A percentile compares a stretch with the other conserved stretches of the same genome.
phyloP scores from a whole-genome alignment of 345 rosid species.

The Balakata baccata region DNA sequence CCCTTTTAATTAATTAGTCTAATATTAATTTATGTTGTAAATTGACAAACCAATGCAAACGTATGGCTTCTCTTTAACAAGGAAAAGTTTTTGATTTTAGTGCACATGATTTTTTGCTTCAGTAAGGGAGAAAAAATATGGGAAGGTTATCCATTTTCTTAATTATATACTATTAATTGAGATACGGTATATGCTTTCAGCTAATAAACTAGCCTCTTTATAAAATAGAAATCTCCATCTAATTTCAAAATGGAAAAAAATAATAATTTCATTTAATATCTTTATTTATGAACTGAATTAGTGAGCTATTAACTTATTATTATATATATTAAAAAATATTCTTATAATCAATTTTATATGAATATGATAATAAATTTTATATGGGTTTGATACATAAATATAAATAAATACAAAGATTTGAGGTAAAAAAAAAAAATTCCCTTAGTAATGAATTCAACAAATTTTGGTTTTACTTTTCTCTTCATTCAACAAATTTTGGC shows the following conservation, averaged over 20 bases:
- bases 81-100: background rate
- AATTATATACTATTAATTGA: background rate
- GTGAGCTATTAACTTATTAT: too few species aligned
- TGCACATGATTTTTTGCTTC: slow-evolving; percentile 11
- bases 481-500: background rate
- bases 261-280: too few species aligned
- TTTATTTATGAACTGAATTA: too few species aligned
- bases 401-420: too few species aligned
- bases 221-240: too few species aligned
- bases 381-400: too few species aligned
- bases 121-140: slow-evolving; percentile 5
- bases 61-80: background rate
- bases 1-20: background rate
- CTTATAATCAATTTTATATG: too few species aligned
- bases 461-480: background rate
- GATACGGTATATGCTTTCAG: background rate
- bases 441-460: too few species aligned
- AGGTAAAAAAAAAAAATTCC: too few species aligned
- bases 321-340: too few species aligned
- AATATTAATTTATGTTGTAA: slow-evolving; percentile 5
- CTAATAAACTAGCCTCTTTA: background rate
- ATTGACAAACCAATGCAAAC: slow-evolving; percentile 1
- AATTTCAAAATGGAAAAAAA: too few species aligned
- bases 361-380: too few species aligned
- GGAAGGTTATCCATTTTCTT: background rate